Conservation (phyloP, 345 rosid genomes). For the Crucihimalaya himalaica region DNA sequence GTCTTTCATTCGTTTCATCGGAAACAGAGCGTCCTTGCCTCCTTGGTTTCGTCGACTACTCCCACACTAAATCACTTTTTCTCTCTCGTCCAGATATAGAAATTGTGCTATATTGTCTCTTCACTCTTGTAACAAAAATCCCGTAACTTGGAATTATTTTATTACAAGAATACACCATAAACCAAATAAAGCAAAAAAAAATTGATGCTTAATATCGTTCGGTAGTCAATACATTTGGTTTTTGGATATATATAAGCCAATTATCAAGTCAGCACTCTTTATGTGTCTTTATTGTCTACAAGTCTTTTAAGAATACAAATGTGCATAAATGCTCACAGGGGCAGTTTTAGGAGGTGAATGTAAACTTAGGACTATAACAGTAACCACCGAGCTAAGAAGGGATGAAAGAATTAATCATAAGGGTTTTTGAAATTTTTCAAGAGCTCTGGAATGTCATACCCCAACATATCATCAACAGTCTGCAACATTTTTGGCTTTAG, state of each 20-base stretch:
- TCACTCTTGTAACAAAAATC: too few species aligned
- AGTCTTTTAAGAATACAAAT: conserved; percentile 30
- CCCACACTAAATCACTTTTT: too few species aligned
- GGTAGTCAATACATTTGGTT: neutral
- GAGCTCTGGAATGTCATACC: conserved; percentile 83
- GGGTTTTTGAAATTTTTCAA: conserved; percentile 84
- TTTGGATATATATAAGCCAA: conserved; percentile 7
- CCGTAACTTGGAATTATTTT: too few species aligned
- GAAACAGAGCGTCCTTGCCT: neutral
- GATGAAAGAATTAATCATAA: conserved; percentile 49
- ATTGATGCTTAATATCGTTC: neutral
- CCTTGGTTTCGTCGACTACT: neutral
- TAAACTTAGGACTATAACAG: conserved; percentile 3
- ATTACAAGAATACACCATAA: too few species aligned
- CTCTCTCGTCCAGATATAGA: too few species aligned
- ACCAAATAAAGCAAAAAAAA: too few species aligned
- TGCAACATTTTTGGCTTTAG: conserved; percentile 90
- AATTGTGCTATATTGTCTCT: too few species aligned
- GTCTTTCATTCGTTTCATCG: neutral
- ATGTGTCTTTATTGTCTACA: conserved; percentile 18
- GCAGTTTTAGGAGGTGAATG: conserved; percentile 2
- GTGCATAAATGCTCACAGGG: conserved; percentile 25
- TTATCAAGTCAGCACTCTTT: conserved; percentile 5
- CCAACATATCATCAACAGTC: conserved; percentile 90
- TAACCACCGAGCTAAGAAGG: conserved; percentile 2